Evolutionary conservation across 805 yeast genomes (phyloP).

Genomic region (Teunomyces barrocoloradensis): DNA sequence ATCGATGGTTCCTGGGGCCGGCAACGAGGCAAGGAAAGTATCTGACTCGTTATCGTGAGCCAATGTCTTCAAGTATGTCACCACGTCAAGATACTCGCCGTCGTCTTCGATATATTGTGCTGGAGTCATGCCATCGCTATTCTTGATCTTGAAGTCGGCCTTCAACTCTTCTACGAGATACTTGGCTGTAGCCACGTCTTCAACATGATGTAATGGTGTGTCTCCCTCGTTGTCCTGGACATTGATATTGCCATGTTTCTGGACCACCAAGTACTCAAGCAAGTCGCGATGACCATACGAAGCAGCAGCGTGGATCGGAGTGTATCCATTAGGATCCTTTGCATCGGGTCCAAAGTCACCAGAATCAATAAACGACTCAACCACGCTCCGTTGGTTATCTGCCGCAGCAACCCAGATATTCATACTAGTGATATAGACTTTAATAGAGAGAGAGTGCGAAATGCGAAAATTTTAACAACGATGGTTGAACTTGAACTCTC

Average conservation of each 20-base stretch:
- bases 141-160: conserved; percentile 64
- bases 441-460: background rate
- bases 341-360: conserved; percentile 63
- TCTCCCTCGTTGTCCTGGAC: conserved; percentile 88
- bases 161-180: conserved; percentile 61
- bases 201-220: conserved; percentile 91
- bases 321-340: conserved; percentile 90
- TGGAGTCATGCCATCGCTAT: conserved; percentile 74
- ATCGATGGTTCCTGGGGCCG: conserved; percentile 36
- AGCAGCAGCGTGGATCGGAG: conserved; percentile 97
- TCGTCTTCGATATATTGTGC: conserved; percentile 77
- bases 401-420: conserved; percentile 97
- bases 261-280: conserved; percentile 50
- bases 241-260: conserved; percentile 75
- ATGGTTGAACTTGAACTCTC: conserved; percentile 12
- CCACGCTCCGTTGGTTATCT: conserved; percentile 65
- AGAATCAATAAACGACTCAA: conserved; percentile 50
- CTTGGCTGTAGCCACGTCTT: conserved; percentile 64
- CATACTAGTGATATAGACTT: background rate
- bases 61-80: conserved; percentile 54
- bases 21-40: conserved; percentile 23
- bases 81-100: conserved; percentile 78
- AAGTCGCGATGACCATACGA: conserved; percentile 82
- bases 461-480: background rate
- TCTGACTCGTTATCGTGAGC: conserved; percentile 23